A percentile compares a stretch with the other conserved stretches of the same genome.
phyloP scores from a whole-genome alignment of 805 yeast genomes.

The Ogataea salicorniae region DNA sequence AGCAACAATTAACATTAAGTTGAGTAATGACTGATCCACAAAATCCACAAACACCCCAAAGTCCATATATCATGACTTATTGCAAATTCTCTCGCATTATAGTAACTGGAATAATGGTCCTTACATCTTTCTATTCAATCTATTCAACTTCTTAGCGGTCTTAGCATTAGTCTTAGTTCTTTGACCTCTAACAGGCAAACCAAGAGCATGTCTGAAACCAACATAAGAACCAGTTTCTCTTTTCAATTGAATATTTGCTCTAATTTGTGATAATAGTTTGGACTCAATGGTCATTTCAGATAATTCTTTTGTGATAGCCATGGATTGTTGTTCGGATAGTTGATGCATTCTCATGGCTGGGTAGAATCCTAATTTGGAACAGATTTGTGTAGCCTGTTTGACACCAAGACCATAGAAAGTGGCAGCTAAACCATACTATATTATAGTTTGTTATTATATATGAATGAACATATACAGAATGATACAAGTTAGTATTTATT shows the following conservation, averaged over 20 bases:
- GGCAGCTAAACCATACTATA: conserved; percentile 58
- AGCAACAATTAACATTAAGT: no score
- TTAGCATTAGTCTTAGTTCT: conserved; percentile 84
- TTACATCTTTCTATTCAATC: conserved; percentile 49
- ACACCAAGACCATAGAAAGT: conserved; percentile 87
- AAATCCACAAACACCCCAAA: not conserved
- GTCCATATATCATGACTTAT: no score
- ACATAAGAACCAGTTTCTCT: conserved; percentile 77
- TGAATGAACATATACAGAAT: not conserved
- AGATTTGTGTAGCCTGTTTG: conserved; percentile 63
- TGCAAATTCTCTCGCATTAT: no score
- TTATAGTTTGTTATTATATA: not conserved
- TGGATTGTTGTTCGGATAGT: conserved; percentile 77
- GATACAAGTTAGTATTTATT: conserved; percentile 1
- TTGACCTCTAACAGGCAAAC: conserved; percentile 84
- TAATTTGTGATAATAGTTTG: conserved; percentile 64
- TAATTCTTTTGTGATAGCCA: conserved; percentile 83
- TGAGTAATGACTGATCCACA: not conserved
- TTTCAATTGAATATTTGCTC: conserved; percentile 75
- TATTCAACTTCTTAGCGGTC: conserved; percentile 85
- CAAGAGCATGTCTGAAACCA: conserved; percentile 86
- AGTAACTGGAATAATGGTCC: not conserved
- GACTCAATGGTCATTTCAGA: conserved; percentile 81
- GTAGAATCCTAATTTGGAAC: conserved; percentile 85
- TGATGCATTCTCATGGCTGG: conserved; percentile 95